A percentile compares a stretch with the other conserved stretches of the same genome.
Conservation (phyloP, 1,284 basidiomycete genomes). For the Coniferiporia sulphurascens region DNA sequence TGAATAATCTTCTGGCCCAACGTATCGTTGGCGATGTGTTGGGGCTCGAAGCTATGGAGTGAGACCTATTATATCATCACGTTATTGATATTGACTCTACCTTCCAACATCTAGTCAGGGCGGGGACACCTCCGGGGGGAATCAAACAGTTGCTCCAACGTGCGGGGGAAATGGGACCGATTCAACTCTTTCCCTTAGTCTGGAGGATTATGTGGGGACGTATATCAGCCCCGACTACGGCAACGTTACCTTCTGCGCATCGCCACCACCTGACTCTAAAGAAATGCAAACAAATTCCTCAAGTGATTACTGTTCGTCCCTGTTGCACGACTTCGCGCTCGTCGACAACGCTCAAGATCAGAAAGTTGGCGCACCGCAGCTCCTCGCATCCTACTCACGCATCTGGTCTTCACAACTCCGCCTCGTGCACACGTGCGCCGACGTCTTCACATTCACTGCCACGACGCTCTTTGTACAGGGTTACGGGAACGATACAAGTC, state of each 20-base stretch:
- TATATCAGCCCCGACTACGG: conserved; percentile 25
- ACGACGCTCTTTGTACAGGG: conserved; percentile 24
- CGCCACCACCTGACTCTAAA: neutral
- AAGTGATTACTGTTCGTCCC: conserved; percentile 17
- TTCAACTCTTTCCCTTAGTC: conserved; percentile 2
- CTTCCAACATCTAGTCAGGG: neutral
- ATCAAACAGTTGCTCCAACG: neutral
- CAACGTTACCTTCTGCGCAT: conserved; percentile 21
- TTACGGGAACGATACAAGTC: conserved; percentile 23
- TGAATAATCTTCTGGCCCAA: neutral
- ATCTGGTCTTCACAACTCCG: conserved; percentile 23
- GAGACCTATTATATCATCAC: neutral
- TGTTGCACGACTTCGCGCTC: conserved; percentile 20
- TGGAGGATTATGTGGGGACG: conserved; percentile 20
- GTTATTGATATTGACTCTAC: neutral
- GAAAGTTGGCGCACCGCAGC: neutral
- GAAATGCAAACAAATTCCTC: conserved; percentile 15
- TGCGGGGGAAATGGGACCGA: conserved; percentile 4
- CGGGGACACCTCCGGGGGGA: neutral
- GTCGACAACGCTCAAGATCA: conserved; percentile 14
- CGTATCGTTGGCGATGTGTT: conserved; percentile 1
- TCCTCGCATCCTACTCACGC: conserved; percentile 19
- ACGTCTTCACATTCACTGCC: conserved; percentile 18
- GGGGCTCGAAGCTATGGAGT: neutral
- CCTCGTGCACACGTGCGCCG: conserved; percentile 14